phyloP scores from a whole-genome alignment of 164 flowering plant species.

The Berberis vulgaris region DNA sequence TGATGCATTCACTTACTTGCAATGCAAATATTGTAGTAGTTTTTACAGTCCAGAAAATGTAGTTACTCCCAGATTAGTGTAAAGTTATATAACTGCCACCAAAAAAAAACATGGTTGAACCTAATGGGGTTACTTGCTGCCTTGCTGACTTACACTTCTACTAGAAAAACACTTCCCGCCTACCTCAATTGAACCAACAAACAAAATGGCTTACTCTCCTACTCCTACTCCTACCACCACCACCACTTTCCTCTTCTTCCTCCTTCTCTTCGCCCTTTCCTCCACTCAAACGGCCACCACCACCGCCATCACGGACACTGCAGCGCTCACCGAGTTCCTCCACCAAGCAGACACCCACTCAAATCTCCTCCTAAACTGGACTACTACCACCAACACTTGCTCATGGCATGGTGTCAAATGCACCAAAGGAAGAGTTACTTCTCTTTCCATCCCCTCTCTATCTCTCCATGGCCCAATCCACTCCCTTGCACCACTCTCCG shows the following conservation, averaged over 20 bases:
- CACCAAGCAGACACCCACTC: conserved; percentile 63
- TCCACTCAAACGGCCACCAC: neutral
- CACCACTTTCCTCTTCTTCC: conserved; percentile 12
- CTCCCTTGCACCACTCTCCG: conserved; percentile 50
- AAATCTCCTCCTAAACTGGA: conserved; percentile 69
- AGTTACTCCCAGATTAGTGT: too few relatives aligned
- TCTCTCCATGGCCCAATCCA: conserved; percentile 69
- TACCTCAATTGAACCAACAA: neutral
- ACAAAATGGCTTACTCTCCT: neutral
- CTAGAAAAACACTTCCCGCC: neutral
- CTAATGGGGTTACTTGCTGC: too few relatives aligned
- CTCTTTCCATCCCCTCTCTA: conserved; percentile 56
- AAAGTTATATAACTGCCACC: too few relatives aligned
- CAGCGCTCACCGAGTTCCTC: conserved; percentile 55
- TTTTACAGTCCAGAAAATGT: too few relatives aligned
- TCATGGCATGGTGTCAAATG: conserved; percentile 68
- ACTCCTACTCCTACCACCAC: neutral
- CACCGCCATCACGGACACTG: conserved; percentile 39
- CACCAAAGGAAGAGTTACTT: conserved; percentile 41
- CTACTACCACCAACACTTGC: conserved; percentile 49
- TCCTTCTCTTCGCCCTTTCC: conserved; percentile 6
- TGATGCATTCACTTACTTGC: too few relatives aligned
- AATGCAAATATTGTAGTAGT: too few relatives aligned
- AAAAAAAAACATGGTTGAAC: too few relatives aligned
- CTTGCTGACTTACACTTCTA: too few relatives aligned